These are phyloP conservation scores for Capsella rubella DNA, from an alignment of 441 rosid species.

Conservation along the genomic window DNA sequence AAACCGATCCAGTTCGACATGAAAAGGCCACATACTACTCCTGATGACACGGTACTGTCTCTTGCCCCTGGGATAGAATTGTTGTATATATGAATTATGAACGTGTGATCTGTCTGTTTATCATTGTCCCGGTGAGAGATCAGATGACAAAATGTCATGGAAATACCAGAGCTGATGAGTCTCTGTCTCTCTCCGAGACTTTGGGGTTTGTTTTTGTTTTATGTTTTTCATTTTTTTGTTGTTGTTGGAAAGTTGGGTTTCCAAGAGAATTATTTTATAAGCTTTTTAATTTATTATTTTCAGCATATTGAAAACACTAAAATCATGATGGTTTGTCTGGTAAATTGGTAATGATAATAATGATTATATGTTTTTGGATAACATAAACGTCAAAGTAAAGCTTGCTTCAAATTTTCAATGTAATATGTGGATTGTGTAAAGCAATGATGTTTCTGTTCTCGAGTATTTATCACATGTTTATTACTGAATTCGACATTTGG, in stretches of 20 bases:
- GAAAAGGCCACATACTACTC: constrained; percentile 33
- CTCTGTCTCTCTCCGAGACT: constrained; percentile 38
- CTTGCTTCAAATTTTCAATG: constrained; percentile 4
- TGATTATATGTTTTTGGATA: constrained; percentile 26
- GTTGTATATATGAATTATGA: constrained; percentile 40
- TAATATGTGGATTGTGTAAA: neutral
- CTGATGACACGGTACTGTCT: constrained; percentile 54
- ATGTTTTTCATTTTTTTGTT: neutral
- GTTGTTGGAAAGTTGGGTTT: constrained; percentile 23
- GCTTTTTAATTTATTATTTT: constrained; percentile 4
- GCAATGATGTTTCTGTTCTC: constrained; percentile 7
- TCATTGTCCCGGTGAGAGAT: constrained; percentile 37
- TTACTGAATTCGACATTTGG: neutral
- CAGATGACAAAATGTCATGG: constrained; percentile 21
- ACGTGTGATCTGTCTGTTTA: constrained; percentile 30
- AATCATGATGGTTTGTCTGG: constrained; percentile 42
- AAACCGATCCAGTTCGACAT: constrained; percentile 43
- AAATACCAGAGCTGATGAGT: constrained; percentile 15
- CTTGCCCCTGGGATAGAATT: constrained; percentile 32
- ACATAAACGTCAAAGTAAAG: constrained; percentile 30
- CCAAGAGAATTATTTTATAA: neutral
- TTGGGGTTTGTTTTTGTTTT: constrained; percentile 32
- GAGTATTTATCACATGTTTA: constrained; percentile 13
- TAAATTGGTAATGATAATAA: constrained; percentile 37
- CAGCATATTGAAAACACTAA: constrained; percentile 2